These are phyloP conservation scores for Gillenia trifoliata DNA, from an alignment of 306 rosid genomes.

Conservation along the genomic window DNA sequence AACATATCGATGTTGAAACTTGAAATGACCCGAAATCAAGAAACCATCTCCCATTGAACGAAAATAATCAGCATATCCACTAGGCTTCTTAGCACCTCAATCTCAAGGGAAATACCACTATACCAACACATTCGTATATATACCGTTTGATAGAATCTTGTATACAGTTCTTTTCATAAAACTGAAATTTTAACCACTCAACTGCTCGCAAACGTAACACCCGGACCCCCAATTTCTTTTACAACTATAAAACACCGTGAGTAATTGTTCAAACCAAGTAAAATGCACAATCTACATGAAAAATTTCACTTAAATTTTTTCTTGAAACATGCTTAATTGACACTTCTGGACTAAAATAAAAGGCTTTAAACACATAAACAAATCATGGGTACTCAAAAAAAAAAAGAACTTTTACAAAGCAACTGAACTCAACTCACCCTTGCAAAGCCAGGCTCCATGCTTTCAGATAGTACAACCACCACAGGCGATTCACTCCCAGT, in stretches of 20 bases:
- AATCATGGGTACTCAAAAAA: background rate
- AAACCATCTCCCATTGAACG: background rate
- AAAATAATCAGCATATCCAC: background rate
- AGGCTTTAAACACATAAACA: background rate
- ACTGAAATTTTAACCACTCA: background rate
- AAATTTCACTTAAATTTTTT: background rate
- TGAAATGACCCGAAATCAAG: background rate
- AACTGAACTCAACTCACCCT: slow-evolving; percentile 35
- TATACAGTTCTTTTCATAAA: background rate
- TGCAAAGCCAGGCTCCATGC: slow-evolving; percentile 92
- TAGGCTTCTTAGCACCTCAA: background rate
- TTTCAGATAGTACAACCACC: slow-evolving; percentile 71
- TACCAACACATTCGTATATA: background rate
- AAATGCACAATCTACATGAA: background rate
- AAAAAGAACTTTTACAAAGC: background rate
- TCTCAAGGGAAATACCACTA: background rate
- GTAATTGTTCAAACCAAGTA: background rate
- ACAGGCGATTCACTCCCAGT: slow-evolving; percentile 79
- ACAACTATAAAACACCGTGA: background rate
- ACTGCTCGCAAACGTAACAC: background rate
- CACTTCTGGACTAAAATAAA: background rate
- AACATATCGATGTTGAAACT: background rate
- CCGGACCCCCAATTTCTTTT: background rate
- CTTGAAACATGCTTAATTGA: background rate
- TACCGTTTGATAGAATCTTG: background rate